phyloP scores from a whole-genome alignment of 163 green algal genomes.

The Volvox carteri region DNA sequence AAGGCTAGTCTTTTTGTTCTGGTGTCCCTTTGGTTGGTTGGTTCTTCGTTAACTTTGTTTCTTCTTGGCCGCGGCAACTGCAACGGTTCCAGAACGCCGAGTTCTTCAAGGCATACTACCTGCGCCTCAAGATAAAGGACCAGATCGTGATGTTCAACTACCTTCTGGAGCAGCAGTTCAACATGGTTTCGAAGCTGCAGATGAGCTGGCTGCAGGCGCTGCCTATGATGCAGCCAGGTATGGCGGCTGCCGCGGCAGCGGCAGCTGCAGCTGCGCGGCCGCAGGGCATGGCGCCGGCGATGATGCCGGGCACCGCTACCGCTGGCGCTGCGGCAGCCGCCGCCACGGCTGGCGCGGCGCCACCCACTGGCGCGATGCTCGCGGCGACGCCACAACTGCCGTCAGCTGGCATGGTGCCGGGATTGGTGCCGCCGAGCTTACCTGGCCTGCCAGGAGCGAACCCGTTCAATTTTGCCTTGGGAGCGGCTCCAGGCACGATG shows the following conservation, averaged over 20 bases:
- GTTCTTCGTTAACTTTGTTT: too few species aligned
- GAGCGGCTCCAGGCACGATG: neutral
- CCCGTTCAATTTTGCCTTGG: slow-evolving; percentile 1
- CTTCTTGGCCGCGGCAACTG: too few species aligned
- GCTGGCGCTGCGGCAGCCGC: slow-evolving; percentile 1
- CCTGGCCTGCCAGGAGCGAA: neutral
- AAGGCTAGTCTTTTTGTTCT: too few species aligned
- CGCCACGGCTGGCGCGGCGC: neutral
- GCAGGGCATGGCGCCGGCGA: neutral
- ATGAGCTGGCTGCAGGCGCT: slow-evolving; percentile 64
- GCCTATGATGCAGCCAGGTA: slow-evolving; percentile 43
- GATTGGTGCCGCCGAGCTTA: slow-evolving; percentile 41
- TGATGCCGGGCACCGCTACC: neutral
- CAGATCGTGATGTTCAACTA: slow-evolving; percentile 98
- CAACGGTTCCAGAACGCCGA: slow-evolving; percentile 95
- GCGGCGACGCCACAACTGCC: neutral
- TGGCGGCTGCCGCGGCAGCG: slow-evolving; percentile 16
- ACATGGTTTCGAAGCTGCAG: slow-evolving; percentile 64
- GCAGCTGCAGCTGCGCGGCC: neutral
- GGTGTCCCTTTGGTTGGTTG: too few species aligned
- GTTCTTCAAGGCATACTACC: slow-evolving; percentile 96
- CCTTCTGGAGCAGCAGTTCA: slow-evolving; percentile 91
- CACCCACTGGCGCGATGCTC: neutral
- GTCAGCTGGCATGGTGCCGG: slow-evolving; percentile 16
- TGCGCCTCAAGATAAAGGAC: slow-evolving; percentile 93